Evolutionary conservation across 108 stramenopile species (phyloP).

Genomic region (Skeletonema grethae): DNA sequence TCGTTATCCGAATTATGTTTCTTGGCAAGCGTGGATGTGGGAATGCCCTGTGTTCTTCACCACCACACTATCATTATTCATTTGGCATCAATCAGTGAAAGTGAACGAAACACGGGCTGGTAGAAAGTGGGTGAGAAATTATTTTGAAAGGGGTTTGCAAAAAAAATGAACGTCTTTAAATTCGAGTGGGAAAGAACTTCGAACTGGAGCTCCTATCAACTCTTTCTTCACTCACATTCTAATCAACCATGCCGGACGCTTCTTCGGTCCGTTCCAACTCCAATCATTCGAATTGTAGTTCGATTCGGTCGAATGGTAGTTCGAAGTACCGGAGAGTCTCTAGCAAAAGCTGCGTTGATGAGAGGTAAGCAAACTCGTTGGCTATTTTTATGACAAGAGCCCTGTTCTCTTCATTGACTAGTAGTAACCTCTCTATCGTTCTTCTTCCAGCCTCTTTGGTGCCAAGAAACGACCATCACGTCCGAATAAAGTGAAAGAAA

Average conservation of each 20-base stretch:
- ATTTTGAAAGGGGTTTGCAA: neutral
- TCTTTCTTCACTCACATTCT: no score
- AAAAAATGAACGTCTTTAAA: no score
- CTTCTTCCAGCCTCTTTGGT: constrained; percentile 36
- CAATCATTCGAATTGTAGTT: constrained; percentile 25
- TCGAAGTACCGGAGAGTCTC: constrained; percentile 43
- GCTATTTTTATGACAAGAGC: no score
- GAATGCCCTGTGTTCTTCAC: no score
- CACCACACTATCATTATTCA: no score
- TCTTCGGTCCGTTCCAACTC: constrained; percentile 17
- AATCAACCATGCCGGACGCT: constrained; percentile 16
- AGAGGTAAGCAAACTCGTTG: constrained; percentile 30
- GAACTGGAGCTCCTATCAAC: no score
- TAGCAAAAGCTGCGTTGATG: constrained; percentile 42
- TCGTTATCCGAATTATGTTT: no score
- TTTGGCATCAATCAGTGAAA: no score
- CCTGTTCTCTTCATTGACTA: neutral
- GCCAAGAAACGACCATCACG: constrained; percentile 19
- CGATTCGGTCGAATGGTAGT: constrained; percentile 37
- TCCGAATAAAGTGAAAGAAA: constrained; percentile 10
- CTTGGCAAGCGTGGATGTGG: no score
- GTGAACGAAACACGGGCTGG: no score
- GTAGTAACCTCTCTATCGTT: neutral
- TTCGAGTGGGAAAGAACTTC: no score
- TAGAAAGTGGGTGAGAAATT: no score